Base-by-base conservation (phyloP, 805 yeast species). In the Martiniozyma abietophila region DNA sequence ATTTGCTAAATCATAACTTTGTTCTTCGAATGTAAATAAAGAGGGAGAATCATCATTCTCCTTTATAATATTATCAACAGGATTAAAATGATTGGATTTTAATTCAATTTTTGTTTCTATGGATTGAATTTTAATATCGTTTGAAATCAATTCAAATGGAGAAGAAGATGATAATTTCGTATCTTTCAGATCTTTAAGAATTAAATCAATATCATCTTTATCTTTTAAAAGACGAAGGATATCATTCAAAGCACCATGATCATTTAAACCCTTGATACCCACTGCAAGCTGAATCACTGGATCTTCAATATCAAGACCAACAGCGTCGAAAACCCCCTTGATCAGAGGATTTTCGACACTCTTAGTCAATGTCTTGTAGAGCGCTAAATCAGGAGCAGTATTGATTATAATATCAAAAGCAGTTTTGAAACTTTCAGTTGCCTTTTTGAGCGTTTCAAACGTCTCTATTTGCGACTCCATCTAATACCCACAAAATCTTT, bases 141-240 rank as follows among this genome's bases (percentile, higher is more conserved):
- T n/a, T n/a, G n/a, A n/a, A n/a, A n/a, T n/a, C n/a, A n/a, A n/a
- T n/a, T n/a, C n/a, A n/a, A n/a, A n/a, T n/a, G n/a, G n/a, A n/a
- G n/a, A n/a, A n/a, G n/a, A n/a, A n/a, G n/a, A n/a, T n/a, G n/a
- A n/a, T n/a, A n/a, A n/a, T n/a, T n/a, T n/a, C n/a, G 29, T 29
- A 3, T 10, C 58, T 50, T 8, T 50, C 41, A 5, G 45, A 41
- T 15, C 49, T 42, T n/a, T 58, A 46, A 9, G 54, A 45, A n/a
- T 18, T 14, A 29, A 8, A 25, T 36, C 26, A 7, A 25, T 18
- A n/a, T n/a, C n/a, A n/a, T n/a, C n/a, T n/a, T n/a, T n/a, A n/a
- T n/a, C n/a, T n/a, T n/a, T n/a, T n/a, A n/a, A n/a, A n/a, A 82
- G 63, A 21, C 73, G 49, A 12, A 77, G 76, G 27, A 83, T 64